Conservation (phyloP, 208 protist genomes). For the Leishmania gerbilli region DNA sequence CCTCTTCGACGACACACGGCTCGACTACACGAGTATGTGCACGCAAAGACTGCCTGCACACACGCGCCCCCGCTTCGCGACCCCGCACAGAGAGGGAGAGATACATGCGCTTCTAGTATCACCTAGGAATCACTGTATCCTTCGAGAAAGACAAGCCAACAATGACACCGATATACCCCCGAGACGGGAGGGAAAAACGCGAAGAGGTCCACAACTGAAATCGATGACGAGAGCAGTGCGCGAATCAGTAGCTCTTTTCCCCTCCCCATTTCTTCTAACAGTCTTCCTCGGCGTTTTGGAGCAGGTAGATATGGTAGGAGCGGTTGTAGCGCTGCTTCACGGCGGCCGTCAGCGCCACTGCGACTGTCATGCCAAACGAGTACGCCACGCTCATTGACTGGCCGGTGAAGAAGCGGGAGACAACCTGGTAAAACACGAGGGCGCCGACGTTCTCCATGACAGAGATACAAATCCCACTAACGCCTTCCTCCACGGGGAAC, state of each 20-base stretch:
- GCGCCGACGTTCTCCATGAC: slow-evolving; percentile 86
- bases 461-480: slow-evolving; percentile 81
- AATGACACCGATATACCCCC: not conserved
- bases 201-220: not conserved
- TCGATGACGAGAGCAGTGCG: not conserved
- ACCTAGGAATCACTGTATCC: not conserved
- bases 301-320: slow-evolving; percentile 64
- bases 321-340: slow-evolving; percentile 88
- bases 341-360: slow-evolving; percentile 59
- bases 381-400: slow-evolving; percentile 87
- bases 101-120: not conserved
- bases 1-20: not conserved
- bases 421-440: slow-evolving; percentile 81
- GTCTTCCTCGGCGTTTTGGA: slow-evolving; percentile 30
- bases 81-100: not conserved
- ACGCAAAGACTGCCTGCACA: not conserved
- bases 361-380: slow-evolving; percentile 83
- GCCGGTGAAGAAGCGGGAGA: slow-evolving; percentile 65
- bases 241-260: too few relatives aligned
- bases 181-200: not conserved
- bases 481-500: slow-evolving; percentile 85
- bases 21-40: not conserved
- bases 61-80: not conserved
- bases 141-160: not conserved
- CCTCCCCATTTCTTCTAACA: slow-evolving; percentile 4